Evolutionary conservation across 2,329 filamentous ascomycete species (phyloP), one percentile per base, ranked within the genome.

Genomic region (Claviceps cyperi): DNA sequence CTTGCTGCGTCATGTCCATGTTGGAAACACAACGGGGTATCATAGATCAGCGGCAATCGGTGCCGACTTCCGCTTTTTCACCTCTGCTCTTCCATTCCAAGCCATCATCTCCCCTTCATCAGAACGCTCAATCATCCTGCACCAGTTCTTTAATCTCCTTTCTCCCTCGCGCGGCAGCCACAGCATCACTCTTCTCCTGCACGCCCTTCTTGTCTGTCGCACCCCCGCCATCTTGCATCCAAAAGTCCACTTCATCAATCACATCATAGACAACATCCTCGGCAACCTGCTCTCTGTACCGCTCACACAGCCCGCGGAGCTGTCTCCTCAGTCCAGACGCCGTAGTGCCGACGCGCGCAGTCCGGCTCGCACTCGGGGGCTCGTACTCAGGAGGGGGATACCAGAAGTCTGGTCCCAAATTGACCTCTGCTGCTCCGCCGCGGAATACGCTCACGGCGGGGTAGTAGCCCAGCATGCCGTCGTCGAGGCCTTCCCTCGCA

Each of bases 401-500:
- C 89, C 90, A 96, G 70, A 95, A 97, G 35, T 92, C 76, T 0
- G 88, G 89, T 1, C 92, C 91, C 62, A 98, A 96, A 66, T 96
- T 96, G 59, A 91, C 83, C 64, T 97, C 86, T 15, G 86, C 90
- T 1, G 90, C 85, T 22, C 91, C 92, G 48, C 90, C 91, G 43
- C 86, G 82, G 68, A 96, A 97, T 21, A 92, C 85, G 58, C 89
- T 92, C 19, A 98, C 81, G 21, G 90, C 87, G 1, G 92, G 92
- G 61, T 94, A 95, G 68, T 98, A 98, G 11, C 92, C 94, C 1
- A 96, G 77, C 75, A 92, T 86, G 37, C 91, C 92, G 61, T 98
- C 92, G 61, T 98, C 92, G 54, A 94, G 80, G 28, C 88, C 88
- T 54, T 92, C 85, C 47, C 92, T 75, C 17, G 86, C 88, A 13